These are phyloP conservation scores for Melastoma candidum DNA, from an alignment of 441 rosid genomes.

Conservation along the genomic window DNA sequence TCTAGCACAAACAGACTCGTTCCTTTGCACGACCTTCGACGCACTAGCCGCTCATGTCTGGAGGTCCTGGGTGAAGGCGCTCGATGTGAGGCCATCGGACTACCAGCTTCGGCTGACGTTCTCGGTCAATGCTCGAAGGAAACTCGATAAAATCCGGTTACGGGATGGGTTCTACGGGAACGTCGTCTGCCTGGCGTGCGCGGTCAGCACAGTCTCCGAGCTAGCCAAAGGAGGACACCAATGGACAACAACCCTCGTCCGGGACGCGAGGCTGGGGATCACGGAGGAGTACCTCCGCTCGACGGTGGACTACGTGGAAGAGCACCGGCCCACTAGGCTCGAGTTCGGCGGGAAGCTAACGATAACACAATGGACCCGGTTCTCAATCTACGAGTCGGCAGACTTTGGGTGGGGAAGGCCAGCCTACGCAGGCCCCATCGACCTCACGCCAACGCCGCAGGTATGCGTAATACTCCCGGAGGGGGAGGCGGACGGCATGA, in stretches of 20 bases:
- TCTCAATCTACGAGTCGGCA: slow-evolving; percentile 64
- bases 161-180: slow-evolving; percentile 74
- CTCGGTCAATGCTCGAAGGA: slow-evolving; percentile 67
- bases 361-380: slow-evolving; percentile 88
- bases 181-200: slow-evolving; percentile 73
- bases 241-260: slow-evolving; percentile 45
- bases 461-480: slow-evolving; percentile 76
- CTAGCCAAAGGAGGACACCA: slow-evolving; percentile 37
- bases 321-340: slow-evolving; percentile 56
- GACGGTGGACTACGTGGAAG: slow-evolving; percentile 54
- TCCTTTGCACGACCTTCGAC: slow-evolving; percentile 59
- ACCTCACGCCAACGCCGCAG: slow-evolving; percentile 87
- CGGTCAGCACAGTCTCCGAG: slow-evolving; percentile 45
- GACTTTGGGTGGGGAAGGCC: slow-evolving; percentile 92
- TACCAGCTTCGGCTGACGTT: slow-evolving; percentile 72
- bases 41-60: slow-evolving; percentile 86
- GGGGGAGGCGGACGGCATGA: slow-evolving; percentile 42
- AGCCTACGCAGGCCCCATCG: slow-evolving; percentile 70
- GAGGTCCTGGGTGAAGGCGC: slow-evolving; percentile 89
- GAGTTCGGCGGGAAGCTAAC: slow-evolving; percentile 85
- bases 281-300: slow-evolving; percentile 76
- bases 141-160: slow-evolving; percentile 45
- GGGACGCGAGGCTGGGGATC: slow-evolving; percentile 45
- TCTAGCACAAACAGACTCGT: slow-evolving; percentile 35
- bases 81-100: slow-evolving; percentile 59